Base-by-base conservation (phyloP, 108 stramenopile species). In the Parietichytrium sp. region DNA sequence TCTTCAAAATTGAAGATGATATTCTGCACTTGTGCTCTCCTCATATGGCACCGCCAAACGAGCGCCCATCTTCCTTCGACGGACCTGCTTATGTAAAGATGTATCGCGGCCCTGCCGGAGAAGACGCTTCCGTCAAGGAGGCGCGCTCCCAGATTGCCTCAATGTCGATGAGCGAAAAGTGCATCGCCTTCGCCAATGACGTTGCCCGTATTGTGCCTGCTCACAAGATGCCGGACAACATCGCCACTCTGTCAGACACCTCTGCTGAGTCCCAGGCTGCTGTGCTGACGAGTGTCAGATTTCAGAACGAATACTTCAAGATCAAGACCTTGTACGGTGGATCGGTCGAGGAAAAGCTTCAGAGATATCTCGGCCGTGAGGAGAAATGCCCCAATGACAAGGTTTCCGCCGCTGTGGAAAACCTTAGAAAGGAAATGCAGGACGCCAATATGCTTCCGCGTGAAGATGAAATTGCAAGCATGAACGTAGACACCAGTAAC, bases 151-250 rank as follows among this genome's bases (percentile, higher is more conserved):
- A 33, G 10, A 72, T 72, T n/a, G 25, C 8, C 42, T 45, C 36
- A 42, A 33, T 72, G 38, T 72, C 61, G 23, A 2, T 6, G 13
- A 38, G n/a, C 29, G 61, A 72, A 36, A 72, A 72, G 61, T 72
- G 61, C 61, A 33, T 72, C 61, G 61, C 36, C 38, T 72, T 72
- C 61, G 61, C 61, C 61, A 72, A 72, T 33, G 61, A 33, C 10
- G 61, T 72, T 42, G 45, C 61, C 13, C 38, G 45, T 2, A 72
- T 72, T 38, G 23, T 72, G 20, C 61, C 61, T 1, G 61, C 7
- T 0, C 15, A 72, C 38, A 16, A 42, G 6, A n/a, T n/a, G n/a
- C n/a, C n/a, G n/a, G n/a, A n/a, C n/a, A n/a, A n/a, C n/a, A 72
- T 72, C 61, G 36, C 61, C 38, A 33, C 61, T 25, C 2, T 45